Conservation (phyloP, 768 basidiomycete species). For the Leccinum obscurum region DNA sequence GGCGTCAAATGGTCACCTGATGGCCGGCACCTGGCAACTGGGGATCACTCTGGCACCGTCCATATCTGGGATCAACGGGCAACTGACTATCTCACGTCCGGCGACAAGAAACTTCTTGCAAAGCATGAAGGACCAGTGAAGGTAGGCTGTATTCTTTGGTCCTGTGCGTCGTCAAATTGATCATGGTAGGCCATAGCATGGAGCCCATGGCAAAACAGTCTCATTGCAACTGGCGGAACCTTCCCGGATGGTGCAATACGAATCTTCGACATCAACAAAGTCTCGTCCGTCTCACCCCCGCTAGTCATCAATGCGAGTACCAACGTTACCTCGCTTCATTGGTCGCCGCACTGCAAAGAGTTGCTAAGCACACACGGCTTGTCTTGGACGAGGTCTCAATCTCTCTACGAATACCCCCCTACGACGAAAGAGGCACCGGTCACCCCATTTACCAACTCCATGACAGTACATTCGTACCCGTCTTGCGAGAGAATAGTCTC, state of each 20-base stretch:
- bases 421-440: conserved; percentile 22
- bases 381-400: conserved; percentile 28
- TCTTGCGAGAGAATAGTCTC: conserved; percentile 51
- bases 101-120: conserved; percentile 38
- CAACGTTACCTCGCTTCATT: conserved; percentile 61
- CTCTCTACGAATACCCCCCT: conserved; percentile 17
- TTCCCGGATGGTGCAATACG: conserved; percentile 60
- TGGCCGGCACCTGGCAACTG: conserved; percentile 40
- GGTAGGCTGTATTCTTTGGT: conserved; percentile 24
- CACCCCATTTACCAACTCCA: conserved; percentile 39
- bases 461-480: conserved; percentile 56
- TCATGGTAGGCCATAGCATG: conserved; percentile 61
- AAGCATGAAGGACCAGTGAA: conserved; percentile 47
- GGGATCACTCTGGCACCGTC: conserved; percentile 42
- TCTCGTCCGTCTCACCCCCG: conserved; percentile 48
- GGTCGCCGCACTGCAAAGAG: conserved; percentile 81
- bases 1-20: conserved; percentile 44
- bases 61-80: conserved; percentile 47
- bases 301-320: conserved; percentile 45
- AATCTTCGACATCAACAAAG: conserved; percentile 46
- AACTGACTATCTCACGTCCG: conserved; percentile 29
- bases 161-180: not conserved
- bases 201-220: conserved; percentile 71
- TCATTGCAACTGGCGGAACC: conserved; percentile 67
- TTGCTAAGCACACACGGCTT: conserved; percentile 76